Evolutionary conservation across 2,329 filamentous ascomycete genomes (phyloP).

Genomic region (Fusarium fracticaudum): DNA sequence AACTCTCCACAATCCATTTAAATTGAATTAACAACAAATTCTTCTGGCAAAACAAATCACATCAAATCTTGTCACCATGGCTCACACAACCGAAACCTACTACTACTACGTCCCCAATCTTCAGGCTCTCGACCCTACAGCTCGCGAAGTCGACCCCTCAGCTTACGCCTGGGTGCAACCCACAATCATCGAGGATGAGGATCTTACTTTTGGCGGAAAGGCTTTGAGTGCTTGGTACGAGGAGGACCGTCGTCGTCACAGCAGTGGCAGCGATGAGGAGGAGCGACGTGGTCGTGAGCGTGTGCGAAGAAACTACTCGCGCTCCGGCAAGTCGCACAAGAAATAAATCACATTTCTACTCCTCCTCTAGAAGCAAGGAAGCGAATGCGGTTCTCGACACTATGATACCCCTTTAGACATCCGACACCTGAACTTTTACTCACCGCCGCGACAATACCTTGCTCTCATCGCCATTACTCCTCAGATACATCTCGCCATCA

Average conservation of each 20-base stretch:
- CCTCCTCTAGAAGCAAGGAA: conserved; percentile 1
- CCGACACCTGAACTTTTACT: not conserved
- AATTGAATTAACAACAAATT: conserved; percentile 4
- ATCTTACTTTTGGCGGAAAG: conserved; percentile 70
- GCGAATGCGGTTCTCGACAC: conserved; percentile 16
- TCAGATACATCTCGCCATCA: conserved; percentile 7
- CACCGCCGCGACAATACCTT: conserved; percentile 11
- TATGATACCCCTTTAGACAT: conserved; percentile 36
- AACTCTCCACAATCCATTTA: not conserved
- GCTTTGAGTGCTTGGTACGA: conserved; percentile 68
- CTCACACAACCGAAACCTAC: conserved; percentile 42
- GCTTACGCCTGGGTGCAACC: conserved; percentile 60
- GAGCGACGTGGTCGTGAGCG: conserved; percentile 52
- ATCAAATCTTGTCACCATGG: conserved; percentile 23
- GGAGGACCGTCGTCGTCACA: conserved; percentile 61
- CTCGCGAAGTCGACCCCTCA: conserved; percentile 47
- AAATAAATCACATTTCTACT: conserved; percentile 37
- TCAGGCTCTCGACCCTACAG: conserved; percentile 46
- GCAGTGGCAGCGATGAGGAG: conserved; percentile 52
- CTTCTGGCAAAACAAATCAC: not conserved
- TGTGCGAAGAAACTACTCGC: conserved; percentile 46
- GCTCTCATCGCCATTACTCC: conserved; percentile 10
- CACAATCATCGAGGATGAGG: conserved; percentile 69
- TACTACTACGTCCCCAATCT: conserved; percentile 49
- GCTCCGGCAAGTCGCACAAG: conserved; percentile 44